Conservation (phyloP, 225 moss, liverwort and hornwort genomes). For the Physcomitrium patens region DNA sequence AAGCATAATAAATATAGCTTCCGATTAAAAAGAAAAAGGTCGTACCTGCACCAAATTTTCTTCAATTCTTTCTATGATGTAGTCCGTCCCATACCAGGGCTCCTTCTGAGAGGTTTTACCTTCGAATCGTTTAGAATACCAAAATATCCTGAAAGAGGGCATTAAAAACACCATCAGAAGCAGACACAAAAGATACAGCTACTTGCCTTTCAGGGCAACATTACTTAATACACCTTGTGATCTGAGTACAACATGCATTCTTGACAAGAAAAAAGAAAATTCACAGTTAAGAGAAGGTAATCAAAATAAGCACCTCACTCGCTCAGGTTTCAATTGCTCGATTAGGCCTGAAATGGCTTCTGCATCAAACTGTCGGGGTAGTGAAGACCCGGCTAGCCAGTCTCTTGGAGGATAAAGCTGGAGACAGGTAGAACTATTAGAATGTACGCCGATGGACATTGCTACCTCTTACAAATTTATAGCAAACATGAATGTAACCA, state of each 20-base stretch:
- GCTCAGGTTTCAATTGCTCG: slow-evolving; percentile 55
- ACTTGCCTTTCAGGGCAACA: background rate
- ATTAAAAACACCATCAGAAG: slow-evolving; percentile 8
- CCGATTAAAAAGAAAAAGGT: background rate
- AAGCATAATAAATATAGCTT: background rate
- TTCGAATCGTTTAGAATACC: slow-evolving; percentile 54
- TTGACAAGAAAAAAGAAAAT: background rate
- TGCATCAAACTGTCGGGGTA: slow-evolving; percentile 62
- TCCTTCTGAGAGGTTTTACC: slow-evolving; percentile 45
- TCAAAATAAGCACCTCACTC: slow-evolving; percentile 50
- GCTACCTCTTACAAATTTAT: background rate
- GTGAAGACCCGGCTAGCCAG: slow-evolving; percentile 70
- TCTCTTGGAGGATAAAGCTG: slow-evolving; percentile 73
- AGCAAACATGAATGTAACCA: background rate
- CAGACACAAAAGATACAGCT: background rate
- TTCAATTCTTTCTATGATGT: slow-evolving; percentile 41
- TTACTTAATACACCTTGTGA: background rate
- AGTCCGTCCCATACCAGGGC: slow-evolving; percentile 50
- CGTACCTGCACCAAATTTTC: slow-evolving; percentile 30
- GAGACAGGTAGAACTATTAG: background rate
- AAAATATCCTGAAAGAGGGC: slow-evolving; percentile 33
- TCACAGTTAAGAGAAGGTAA: background rate
- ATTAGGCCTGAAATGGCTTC: slow-evolving; percentile 54
- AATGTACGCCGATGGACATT: background rate
- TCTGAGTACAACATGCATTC: background rate